Conservation (phyloP, 1,284 basidiomycete species). For the Pseudozyma thailandica region DNA sequence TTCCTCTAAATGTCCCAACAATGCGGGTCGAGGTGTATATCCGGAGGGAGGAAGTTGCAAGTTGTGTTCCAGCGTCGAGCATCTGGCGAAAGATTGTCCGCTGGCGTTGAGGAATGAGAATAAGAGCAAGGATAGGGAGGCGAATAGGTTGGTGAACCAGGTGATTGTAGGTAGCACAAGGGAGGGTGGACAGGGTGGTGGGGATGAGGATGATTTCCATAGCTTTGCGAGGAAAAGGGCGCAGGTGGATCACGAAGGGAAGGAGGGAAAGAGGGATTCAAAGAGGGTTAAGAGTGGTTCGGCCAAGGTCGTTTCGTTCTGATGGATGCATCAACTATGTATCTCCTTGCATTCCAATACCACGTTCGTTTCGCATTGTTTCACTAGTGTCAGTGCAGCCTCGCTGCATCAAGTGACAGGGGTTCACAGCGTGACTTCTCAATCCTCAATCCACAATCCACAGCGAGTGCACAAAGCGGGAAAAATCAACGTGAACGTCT, state of each 20-base stretch:
- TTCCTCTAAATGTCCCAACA: conserved; percentile 82
- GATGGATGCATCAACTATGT: not conserved
- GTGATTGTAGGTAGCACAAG: conserved; percentile 50
- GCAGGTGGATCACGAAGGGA: conserved; percentile 72
- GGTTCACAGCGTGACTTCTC: not conserved
- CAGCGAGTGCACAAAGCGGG: not conserved
- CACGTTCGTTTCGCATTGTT: not conserved
- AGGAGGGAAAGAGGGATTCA: conserved; percentile 5
- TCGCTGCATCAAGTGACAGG: not conserved
- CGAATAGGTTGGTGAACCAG: conserved; percentile 24
- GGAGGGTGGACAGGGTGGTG: conserved; percentile 74
- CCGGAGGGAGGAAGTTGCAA: conserved; percentile 94
- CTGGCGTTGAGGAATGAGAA: conserved; percentile 72
- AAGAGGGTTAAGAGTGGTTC: conserved; percentile 17
- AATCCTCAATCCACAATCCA: not conserved
- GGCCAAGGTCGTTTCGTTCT: conserved; percentile 43
- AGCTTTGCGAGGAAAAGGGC: conserved; percentile 75
- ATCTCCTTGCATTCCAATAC: not conserved
- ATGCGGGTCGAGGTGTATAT: conserved; percentile 83
- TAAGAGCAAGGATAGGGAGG: conserved; percentile 26
- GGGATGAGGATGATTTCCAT: conserved; percentile 94
- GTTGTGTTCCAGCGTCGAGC: conserved; percentile 82
- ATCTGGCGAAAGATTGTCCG: conserved; percentile 85
- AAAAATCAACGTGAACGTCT: conserved; percentile 4
- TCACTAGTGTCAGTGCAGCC: not conserved